Conservation (phyloP, 305 asterid species). For the Ilex paraguariensis region DNA sequence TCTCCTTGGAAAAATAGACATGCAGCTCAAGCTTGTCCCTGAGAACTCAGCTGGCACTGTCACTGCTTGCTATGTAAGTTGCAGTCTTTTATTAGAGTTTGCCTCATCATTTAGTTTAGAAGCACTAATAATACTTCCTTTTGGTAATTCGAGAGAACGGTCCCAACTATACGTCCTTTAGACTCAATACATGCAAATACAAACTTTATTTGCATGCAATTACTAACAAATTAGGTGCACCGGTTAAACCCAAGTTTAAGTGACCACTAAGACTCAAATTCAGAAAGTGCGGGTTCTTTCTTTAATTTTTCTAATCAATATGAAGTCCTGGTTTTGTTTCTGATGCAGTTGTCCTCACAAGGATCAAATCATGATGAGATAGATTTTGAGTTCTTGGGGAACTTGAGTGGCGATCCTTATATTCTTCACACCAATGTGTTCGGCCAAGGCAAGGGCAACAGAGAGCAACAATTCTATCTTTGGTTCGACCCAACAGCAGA, state of each 20-base stretch:
- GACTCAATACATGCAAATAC: too few species aligned
- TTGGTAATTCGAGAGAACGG: too few species aligned
- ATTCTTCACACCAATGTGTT: constrained; percentile 59
- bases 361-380: constrained; percentile 67
- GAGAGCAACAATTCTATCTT: constrained; percentile 60
- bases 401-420: constrained; percentile 58
- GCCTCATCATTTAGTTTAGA: too few species aligned
- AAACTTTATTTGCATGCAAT: too few species aligned
- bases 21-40: constrained; percentile 62
- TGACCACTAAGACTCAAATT: too few species aligned
- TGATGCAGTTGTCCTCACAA: constrained; percentile 49
- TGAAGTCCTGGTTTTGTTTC: neutral
- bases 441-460: constrained; percentile 47
- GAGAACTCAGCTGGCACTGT: constrained; percentile 76
- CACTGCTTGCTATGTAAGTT: constrained; percentile 49
- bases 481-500: constrained; percentile 68
- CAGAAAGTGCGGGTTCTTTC: neutral
- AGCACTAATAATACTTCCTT: too few species aligned
- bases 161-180: too few species aligned
- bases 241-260: too few species aligned
- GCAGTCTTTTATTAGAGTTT: neutral
- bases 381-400: constrained; percentile 81
- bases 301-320: too few species aligned
- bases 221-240: too few species aligned
- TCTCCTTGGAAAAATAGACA: constrained; percentile 48